Percentiles rank a stretch among this genome's conserved stretches.
These are phyloP conservation scores for Candida sphagnicola DNA, from an alignment of 805 yeast species.

Conservation along the genomic window DNA sequence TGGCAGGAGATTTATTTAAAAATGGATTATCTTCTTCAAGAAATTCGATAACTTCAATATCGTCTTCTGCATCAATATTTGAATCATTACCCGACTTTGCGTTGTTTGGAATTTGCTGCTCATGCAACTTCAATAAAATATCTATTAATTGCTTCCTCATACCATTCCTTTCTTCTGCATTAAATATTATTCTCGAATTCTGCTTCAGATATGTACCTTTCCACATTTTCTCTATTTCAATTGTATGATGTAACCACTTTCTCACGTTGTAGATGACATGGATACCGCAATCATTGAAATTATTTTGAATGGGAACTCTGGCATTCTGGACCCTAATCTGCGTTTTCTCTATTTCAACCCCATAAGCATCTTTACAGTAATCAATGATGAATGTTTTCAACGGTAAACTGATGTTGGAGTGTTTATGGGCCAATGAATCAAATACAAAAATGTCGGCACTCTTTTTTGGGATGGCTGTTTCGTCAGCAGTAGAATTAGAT, in stretches of 20 bases:
- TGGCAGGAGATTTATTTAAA: background rate
- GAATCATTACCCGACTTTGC: background rate
- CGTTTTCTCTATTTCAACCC: slow-evolving; percentile 40
- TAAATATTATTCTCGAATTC: slow-evolving; percentile 16
- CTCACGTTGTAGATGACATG: slow-evolving; percentile 76
- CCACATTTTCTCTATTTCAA: slow-evolving; percentile 50
- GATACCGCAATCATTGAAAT: slow-evolving; percentile 92
- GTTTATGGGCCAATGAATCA: slow-evolving; percentile 71
- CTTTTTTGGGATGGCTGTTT: slow-evolving; percentile 2
- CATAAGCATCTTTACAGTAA: slow-evolving; percentile 66
- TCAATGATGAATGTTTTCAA: slow-evolving; percentile 56
- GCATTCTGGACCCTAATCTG: slow-evolving; percentile 48
- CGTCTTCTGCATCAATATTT: slow-evolving; percentile 13
- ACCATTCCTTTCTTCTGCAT: slow-evolving; percentile 24
- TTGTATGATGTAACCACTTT: slow-evolving; percentile 51
- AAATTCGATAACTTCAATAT: slow-evolving; percentile 15
- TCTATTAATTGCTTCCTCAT: slow-evolving; percentile 25
- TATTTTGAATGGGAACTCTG: slow-evolving; percentile 76
- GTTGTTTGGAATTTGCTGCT: slow-evolving; percentile 10
- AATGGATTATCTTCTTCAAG: background rate
- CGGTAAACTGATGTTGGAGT: slow-evolving; percentile 48
- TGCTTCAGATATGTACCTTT: slow-evolving; percentile 9
- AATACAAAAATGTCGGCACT: slow-evolving; percentile 51
- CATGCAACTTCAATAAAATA: slow-evolving; percentile 19
- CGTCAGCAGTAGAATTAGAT: slow-evolving; percentile 6